Evolutionary conservation across 2,329 filamentous ascomycete species (phyloP), one percentile per base, ranked within the genome.

Genomic region (Polytolypa hystricis): DNA sequence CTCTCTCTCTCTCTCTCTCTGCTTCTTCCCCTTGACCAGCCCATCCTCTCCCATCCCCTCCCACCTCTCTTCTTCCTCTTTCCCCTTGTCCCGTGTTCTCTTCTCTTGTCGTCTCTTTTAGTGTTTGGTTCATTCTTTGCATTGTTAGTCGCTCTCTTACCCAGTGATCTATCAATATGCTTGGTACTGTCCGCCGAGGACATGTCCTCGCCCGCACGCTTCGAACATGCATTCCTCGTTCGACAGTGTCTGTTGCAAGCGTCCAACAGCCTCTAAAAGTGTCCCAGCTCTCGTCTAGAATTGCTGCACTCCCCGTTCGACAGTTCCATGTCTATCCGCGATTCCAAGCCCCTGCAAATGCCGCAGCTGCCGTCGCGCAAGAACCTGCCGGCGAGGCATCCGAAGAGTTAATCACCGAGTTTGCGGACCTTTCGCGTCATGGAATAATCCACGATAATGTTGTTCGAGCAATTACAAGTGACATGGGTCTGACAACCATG

Each of bases 401-500:
- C n/a, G n/a, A n/a, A n/a, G n/a, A n/a, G n/a, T 31, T 53, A 8
- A 49, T 62, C 44, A 56, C 57, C 9, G 49, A 52, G 17, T 68
- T 67, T 40, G 41, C 49, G 11, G 57, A 66, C 29, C 46, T 69
- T 33, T 51, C 47, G 19, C 45, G 52, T 1, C 45, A 55, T 18
- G 54, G 54, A 2, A 41, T 67, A 31, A 72, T 93, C 28, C 69
- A 87, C 52, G 53, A 61, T 16, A 74, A 69, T 41, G 61, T 95
- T 35, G 68, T 93, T 44, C 53, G 67, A 3, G 71, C 79, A 17
- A 77, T 98, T 48, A 81, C 74, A 1, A 48, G 72, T 4, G 73
- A 76, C 35, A 83, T 96, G 79, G 66, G 71, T 18, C 80, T 95
- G 49, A 73, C 81, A 33, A 75, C 68, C 27, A 96, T 98, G 91